A percentile compares a stretch with the other conserved stretches of the same genome.
Evolutionary conservation across 2,329 filamentous ascomycete species (phyloP).

Genomic region (Venturia asperata): DNA sequence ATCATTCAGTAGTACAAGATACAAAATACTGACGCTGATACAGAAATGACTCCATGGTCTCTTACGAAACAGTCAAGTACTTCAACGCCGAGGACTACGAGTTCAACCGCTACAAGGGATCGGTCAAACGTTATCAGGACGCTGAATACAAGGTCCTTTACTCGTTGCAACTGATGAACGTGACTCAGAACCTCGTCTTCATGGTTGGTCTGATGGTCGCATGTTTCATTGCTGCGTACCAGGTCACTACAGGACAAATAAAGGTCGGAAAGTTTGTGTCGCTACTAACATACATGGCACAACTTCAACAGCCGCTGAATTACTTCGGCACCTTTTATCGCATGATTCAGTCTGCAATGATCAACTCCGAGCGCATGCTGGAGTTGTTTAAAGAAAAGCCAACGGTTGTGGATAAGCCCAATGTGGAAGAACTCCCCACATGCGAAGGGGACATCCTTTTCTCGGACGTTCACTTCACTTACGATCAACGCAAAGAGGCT

Average conservation of each 20-base stretch:
- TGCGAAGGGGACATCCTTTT: constrained; percentile 82
- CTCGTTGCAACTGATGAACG: constrained; percentile 53
- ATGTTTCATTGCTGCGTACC: constrained; percentile 62
- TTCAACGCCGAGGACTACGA: constrained; percentile 56
- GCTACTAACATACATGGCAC: constrained; percentile 66
- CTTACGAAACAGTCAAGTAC: constrained; percentile 76
- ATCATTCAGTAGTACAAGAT: neutral
- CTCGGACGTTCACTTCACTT: constrained; percentile 83
- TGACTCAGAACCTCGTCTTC: constrained; percentile 57
- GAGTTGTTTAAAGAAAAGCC: constrained; percentile 96
- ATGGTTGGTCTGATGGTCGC: constrained; percentile 59
- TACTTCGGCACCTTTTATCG: constrained; percentile 91
- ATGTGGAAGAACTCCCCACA: constrained; percentile 53
- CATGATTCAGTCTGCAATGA: constrained; percentile 93
- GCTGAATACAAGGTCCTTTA: constrained; percentile 51
- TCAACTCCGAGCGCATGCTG: constrained; percentile 89
- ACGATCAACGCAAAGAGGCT: constrained; percentile 79
- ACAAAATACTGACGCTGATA: constrained; percentile 24
- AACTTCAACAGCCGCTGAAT: constrained; percentile 62
- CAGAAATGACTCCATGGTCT: constrained; percentile 91
- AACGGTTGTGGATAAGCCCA: constrained; percentile 72
- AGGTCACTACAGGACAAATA: constrained; percentile 55
- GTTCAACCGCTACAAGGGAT: constrained; percentile 49
- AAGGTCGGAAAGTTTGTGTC: constrained; percentile 63
- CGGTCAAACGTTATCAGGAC: constrained; percentile 50